Evolutionary conservation across 306 rosid species (phyloP).

Genomic region (Pyrus pyrifolia): DNA sequence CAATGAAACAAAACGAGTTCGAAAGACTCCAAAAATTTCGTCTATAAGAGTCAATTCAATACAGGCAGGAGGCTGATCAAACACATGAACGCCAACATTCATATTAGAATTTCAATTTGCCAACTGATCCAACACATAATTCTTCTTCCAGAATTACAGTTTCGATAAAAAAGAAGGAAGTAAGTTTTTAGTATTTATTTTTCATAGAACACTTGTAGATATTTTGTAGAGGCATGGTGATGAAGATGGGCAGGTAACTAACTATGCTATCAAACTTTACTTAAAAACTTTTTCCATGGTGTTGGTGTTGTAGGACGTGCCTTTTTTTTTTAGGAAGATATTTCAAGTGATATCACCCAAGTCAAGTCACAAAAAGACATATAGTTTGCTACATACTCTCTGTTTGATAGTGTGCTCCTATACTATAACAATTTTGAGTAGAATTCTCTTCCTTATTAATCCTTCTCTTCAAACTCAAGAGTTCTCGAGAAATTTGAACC

Average conservation of each 20-base stretch:
- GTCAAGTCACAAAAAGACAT: background rate
- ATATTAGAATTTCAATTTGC: too few relatives aligned
- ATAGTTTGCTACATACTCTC: background rate
- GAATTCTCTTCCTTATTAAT: rapidly evolving
- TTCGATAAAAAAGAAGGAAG: background rate
- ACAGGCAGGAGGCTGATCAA: too few relatives aligned
- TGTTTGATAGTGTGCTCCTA: too few relatives aligned
- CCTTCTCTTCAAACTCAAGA: too few relatives aligned
- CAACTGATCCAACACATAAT: too few relatives aligned
- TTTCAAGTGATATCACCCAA: background rate
- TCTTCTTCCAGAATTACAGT: background rate
- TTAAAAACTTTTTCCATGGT: too few relatives aligned
- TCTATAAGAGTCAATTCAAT: background rate
- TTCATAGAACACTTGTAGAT: background rate
- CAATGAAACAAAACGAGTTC: too few relatives aligned
- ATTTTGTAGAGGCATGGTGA: background rate
- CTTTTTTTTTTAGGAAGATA: background rate
- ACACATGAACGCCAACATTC: background rate
- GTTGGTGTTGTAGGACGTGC: background rate
- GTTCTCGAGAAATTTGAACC: rapidly evolving
- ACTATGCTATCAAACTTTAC: too few relatives aligned
- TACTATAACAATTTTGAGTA: too few relatives aligned
- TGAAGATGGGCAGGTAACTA: background rate
- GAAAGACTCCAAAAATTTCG: too few relatives aligned
- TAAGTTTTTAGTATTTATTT: background rate